Evolutionary conservation across 108 stramenopile species (phyloP), one percentile per base, ranked within the genome.

Genomic region (Epithemia pelagica): DNA sequence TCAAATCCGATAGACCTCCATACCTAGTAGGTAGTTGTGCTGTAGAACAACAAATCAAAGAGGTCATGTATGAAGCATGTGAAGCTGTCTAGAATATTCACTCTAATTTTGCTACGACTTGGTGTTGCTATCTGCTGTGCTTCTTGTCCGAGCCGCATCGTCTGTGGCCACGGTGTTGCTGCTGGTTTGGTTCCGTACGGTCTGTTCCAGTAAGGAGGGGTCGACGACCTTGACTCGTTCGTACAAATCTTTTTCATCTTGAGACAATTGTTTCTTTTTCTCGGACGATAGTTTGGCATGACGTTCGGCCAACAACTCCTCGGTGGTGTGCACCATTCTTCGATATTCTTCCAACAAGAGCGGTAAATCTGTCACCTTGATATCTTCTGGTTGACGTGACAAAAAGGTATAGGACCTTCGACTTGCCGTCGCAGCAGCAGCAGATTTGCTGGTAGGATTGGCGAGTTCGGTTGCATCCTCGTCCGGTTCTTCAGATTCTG

Each of bases 311-410:
- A 90, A 46, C 46, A 92, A 75, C 20, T 69, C 27, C 67, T 92
- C 91, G 0, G 85, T 87, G 1, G 78, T 71, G 56, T 87, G 76
- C 30, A 86, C 91, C 53, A 92, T 56, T 79, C 83, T 85, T 62
- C 76, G 73, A 65, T 92, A 92, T 69, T 92, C 91, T 23, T 83
- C 70, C 52, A 92, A 37, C 24, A 92, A 62, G 32, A 77, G 28
- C 0, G 87, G 82, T 28, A 92, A 61, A 72, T 92, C 91, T 15
- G 77, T 66, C 51, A 92, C 52, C 26, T 79, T 72, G 61, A 92
- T 76, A 74, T 88, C 80, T 37, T 88, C 78, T 3, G 87, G 85
- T 31, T 70, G 77, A 1, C 79, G 54, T 5, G 79, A 64, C 28
- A 92, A 67, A 65, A 79, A 92, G 0, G 83, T 74, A 61, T 92